These are phyloP conservation scores for Tolypocladium tropicale DNA, from an alignment of 2,329 filamentous ascomycete genomes.

Conservation along the genomic window DNA sequence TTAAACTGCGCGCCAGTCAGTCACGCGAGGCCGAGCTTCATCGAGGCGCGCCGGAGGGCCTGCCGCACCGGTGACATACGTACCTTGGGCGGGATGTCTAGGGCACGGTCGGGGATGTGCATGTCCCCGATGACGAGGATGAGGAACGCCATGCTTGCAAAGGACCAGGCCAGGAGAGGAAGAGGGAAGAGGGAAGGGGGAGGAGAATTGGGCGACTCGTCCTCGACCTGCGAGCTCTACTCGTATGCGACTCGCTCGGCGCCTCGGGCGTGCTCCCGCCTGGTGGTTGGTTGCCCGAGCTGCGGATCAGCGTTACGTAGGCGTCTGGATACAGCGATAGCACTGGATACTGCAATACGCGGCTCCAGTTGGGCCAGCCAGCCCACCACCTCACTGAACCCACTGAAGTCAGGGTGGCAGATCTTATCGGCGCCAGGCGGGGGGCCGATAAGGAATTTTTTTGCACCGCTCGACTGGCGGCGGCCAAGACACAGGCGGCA, in stretches of 20 bases:
- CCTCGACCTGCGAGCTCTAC: conserved; percentile 1
- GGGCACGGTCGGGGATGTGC: conserved; percentile 84
- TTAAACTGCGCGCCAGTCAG: conserved; percentile 51
- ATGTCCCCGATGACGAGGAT: conserved; percentile 89
- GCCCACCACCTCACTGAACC: not conserved
- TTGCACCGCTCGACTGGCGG: not conserved
- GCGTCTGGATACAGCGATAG: conserved; percentile 19
- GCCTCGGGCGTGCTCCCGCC: not conserved
- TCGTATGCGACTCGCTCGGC: not conserved
- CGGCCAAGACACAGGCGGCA: not conserved
- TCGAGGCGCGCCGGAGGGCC: not conserved
- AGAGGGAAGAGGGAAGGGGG: too few relatives aligned
- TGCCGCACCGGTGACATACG: conserved; percentile 1
- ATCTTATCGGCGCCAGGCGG: conserved; percentile 10
- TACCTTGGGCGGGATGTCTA: conserved; percentile 87
- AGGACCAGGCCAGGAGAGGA: too few relatives aligned
- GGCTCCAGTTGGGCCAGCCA: not conserved
- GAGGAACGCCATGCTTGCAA: conserved; percentile 66
- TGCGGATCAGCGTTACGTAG: not conserved
- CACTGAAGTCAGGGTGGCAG: not conserved
- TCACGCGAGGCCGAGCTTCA: not conserved
- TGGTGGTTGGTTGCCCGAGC: not conserved
- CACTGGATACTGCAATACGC: not conserved
- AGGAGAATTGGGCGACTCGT: conserved; percentile 5
- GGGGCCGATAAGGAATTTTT: conserved; percentile 14